Evolutionary conservation across 805 yeast genomes (phyloP), one percentile per base, ranked within the genome.

Genomic region (Jamesozyma rosinii): DNA sequence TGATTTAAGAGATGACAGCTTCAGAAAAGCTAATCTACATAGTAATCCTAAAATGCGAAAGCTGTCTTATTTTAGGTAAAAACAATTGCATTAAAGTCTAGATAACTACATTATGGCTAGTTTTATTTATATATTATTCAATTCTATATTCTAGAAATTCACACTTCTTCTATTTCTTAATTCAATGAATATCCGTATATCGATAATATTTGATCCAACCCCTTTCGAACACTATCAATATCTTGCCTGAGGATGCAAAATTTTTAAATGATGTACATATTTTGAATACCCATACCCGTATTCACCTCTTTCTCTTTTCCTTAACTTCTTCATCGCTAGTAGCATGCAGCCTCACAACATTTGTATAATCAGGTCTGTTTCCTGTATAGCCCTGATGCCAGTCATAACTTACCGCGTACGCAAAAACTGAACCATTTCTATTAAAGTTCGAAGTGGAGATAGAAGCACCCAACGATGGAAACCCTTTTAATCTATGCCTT

Each of bases 381-480:
- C 73, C 82, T 59, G 74, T 79, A 63, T 83, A 74, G n/a, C 94
- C 95, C 59, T 88, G 88, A 45, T 87, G 76, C 98, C 98, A 92
- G 61, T 92, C 98, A 65, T 92, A 90, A 49, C 95, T 79, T 47
- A 86, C 61, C 1, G 97, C 95, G 58, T 92, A 87, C 3, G 97
- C 97, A 62, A 84, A 80, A 10, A 92, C 77, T 27, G 78, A 63
- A 42, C 98, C 98, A 39, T 71, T 79, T 50, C 85, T 72, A 66
- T 87, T 92, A 69, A 90, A 92, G 4, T 79, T 79, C 1, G 88
- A 74, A 32, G 83, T 79, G 0, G 95, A 73, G 42, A 92, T 81
- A 0, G 95, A 71, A 31, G 77, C 74, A 41, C 74, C 75, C 14
- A 81, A 69, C 9, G 76, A 65, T 4, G 95, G 87, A 69, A 77